Conservation (phyloP, 306 rosid genomes). For the Glycyrrhiza uralensis region DNA sequence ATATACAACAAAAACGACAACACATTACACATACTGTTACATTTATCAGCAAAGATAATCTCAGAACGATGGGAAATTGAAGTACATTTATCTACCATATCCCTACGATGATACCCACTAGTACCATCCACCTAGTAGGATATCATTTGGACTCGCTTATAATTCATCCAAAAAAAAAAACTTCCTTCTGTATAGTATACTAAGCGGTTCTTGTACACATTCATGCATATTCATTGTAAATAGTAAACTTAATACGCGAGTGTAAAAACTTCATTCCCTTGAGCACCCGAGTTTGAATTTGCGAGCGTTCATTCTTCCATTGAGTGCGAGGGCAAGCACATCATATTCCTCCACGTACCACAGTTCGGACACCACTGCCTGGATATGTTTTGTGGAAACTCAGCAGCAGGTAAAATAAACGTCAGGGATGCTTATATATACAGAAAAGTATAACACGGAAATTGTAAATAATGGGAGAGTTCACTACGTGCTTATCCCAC, state of each 20-base stretch:
- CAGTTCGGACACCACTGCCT: slow-evolving; percentile 82
- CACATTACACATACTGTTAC: too few relatives aligned
- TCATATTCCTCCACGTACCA: slow-evolving; percentile 98
- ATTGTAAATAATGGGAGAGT: too few relatives aligned
- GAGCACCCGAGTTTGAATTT: slow-evolving; percentile 70
- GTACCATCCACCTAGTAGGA: background rate
- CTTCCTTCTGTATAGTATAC: background rate
- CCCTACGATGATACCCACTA: background rate
- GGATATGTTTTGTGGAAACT: slow-evolving; percentile 24
- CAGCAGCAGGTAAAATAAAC: slow-evolving; percentile 3
- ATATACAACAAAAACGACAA: too few relatives aligned
- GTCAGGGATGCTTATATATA: background rate
- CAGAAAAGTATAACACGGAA: too few relatives aligned
- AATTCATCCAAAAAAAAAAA: background rate
- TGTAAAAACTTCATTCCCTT: slow-evolving; percentile 33
- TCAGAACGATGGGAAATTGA: too few relatives aligned
- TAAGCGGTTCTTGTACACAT: background rate
- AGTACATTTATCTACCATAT: too few relatives aligned
- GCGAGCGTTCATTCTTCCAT: slow-evolving; percentile 80
- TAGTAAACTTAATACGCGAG: background rate
- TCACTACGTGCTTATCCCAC: too few relatives aligned
- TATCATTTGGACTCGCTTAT: background rate
- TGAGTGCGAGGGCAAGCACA: slow-evolving; percentile 84
- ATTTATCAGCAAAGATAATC: too few relatives aligned
- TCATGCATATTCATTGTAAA: background rate